Evolutionary conservation across 768 basidiomycete species (phyloP), one percentile per base, ranked within the genome.

Genomic region (Tremella mesenterica): DNA sequence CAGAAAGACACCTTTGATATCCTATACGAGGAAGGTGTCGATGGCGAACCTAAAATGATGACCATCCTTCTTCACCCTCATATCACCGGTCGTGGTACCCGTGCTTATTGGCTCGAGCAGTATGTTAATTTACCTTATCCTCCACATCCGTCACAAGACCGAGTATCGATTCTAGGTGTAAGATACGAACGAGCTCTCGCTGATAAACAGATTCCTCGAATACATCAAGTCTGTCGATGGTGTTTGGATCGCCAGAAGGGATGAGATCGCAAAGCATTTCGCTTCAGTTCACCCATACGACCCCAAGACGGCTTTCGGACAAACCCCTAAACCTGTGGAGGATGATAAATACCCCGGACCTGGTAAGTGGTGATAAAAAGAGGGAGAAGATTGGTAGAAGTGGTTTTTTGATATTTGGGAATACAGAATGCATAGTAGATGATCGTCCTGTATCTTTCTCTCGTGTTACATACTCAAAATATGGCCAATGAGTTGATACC

Each of bases 21-120:
- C 38, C 26, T 61, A 50, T 54, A 51, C 36, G 56, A 57, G 43
- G 60, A 61, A 48, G 60, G 60, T 7, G 48, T 57, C 27, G 36
- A 44, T 12, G 56, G 60, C 14, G 60, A 57, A 33, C 48, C 56
- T 3, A 61, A 61, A 50, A 61, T 61, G 60, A 53, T 49, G 63
- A 58, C 58, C 5, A 58, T 64, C 18, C n/a, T 54, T 21, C 57
- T 59, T n/a, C 62, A 61, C 53, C 65, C 62, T 21, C 65, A 62
- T 44, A 60, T 63, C 48, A 59, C 60, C 41, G 63, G 60, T 44
- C 54, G 58, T 16, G 44, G 48, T 1, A 34, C 34, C 21, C 41
- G 60, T 21, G 36, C 49, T 2, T 31, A 21, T n/a, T 57, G 50
- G 56, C 34, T 61, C 26, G 53, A 61, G 33, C 53, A 57, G 56